These are phyloP conservation scores for Musa balbisiana DNA, from an alignment of 202 grass and related monocot genomes.

Conservation along the genomic window DNA sequence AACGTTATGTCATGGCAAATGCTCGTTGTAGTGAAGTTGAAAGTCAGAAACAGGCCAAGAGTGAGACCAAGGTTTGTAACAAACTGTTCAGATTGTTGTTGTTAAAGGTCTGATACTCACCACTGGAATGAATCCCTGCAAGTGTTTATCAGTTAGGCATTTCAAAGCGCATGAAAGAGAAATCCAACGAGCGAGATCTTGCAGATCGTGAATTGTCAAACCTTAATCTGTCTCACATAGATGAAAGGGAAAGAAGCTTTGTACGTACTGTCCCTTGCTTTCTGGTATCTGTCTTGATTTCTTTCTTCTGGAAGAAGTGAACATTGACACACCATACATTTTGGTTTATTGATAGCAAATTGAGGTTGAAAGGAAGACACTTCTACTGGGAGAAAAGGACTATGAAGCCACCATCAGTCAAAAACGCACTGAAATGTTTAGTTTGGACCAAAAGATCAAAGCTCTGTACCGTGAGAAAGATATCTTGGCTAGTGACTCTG, in stretches of 20 bases:
- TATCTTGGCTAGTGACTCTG: conserved; percentile 51
- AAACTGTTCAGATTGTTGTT: conserved; percentile 13
- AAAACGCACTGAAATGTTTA: conserved; percentile 61
- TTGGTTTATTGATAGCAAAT: conserved; percentile 52
- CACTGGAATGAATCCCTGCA: conserved; percentile 8
- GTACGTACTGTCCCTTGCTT: conserved; percentile 29
- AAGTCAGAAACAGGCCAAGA: conserved; percentile 63
- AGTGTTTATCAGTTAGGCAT: conserved; percentile 42
- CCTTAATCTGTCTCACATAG: conserved; percentile 72
- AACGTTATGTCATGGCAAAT: conserved; percentile 50
- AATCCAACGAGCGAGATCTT: conserved; percentile 67
- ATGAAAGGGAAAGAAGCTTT: conserved; percentile 66
- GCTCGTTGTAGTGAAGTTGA: conserved; percentile 62
- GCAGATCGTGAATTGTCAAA: conserved; percentile 67
- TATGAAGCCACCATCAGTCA: conserved; percentile 61
- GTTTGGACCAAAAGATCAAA: conserved; percentile 78
- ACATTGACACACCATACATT: neutral
- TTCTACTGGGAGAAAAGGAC: conserved; percentile 49
- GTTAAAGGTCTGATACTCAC: neutral
- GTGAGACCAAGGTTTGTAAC: conserved; percentile 49
- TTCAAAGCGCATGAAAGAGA: conserved; percentile 65
- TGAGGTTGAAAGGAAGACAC: conserved; percentile 74
- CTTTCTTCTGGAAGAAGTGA: conserved; percentile 12
- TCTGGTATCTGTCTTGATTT: conserved; percentile 1
- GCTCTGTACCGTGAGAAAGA: conserved; percentile 63